These are phyloP conservation scores for Theileria annulata DNA, from an alignment of 169 alveolate species.

Conservation along the genomic window DNA sequence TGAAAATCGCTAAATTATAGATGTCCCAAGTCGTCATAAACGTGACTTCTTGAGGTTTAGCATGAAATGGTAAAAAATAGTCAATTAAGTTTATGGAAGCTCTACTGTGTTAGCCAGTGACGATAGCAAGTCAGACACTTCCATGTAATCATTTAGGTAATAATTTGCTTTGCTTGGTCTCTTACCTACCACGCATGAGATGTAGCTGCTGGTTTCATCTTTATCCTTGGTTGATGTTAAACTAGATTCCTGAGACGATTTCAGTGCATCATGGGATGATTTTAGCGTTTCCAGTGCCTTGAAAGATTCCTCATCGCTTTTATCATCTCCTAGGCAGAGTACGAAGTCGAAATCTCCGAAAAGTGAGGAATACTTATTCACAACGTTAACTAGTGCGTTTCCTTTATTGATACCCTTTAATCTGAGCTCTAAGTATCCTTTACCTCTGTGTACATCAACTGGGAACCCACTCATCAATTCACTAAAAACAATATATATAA, in stretches of 20 bases:
- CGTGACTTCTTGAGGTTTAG: not conserved
- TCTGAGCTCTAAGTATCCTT: constrained; percentile 46
- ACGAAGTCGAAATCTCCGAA: constrained; percentile 61
- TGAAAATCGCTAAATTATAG: not conserved
- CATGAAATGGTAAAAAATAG: not conserved
- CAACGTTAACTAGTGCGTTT: constrained; percentile 47
- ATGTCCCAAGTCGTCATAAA: not conserved
- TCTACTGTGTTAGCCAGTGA: constrained; percentile 20
- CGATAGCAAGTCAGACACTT: constrained; percentile 44
- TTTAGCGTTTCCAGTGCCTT: constrained; percentile 55
- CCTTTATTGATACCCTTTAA: constrained; percentile 61
- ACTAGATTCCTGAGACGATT: not conserved
- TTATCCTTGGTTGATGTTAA: constrained; percentile 4
- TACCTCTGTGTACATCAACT: constrained; percentile 64
- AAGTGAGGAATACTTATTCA: constrained; percentile 29
- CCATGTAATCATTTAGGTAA: constrained; percentile 52
- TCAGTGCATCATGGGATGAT: not conserved
- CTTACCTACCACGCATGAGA: constrained; percentile 62
- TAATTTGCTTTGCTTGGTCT: constrained; percentile 68
- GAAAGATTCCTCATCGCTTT: constrained; percentile 59
- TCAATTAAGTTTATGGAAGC: not conserved
- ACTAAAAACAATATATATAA: not conserved
- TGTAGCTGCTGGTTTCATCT: constrained; percentile 15
- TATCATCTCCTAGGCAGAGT: constrained; percentile 55
- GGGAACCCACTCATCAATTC: constrained; percentile 60